phyloP scores from a whole-genome alignment of 2,329 filamentous ascomycete genomes.

The Fusarium globosum region DNA sequence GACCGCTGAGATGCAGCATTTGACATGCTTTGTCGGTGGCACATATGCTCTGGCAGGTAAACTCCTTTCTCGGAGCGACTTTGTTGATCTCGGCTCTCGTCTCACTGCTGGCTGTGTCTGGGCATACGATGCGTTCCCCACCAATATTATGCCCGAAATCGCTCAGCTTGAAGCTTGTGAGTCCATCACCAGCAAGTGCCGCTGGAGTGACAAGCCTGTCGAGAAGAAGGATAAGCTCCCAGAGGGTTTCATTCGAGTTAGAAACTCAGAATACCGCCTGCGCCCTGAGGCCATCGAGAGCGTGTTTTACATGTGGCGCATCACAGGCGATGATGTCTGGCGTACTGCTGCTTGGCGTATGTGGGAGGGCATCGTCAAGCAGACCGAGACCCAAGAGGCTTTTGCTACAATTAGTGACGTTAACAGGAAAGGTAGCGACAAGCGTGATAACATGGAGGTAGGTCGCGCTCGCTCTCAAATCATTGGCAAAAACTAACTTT shows the following conservation, averaged over 20 bases:
- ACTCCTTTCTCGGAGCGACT: conserved; percentile 63
- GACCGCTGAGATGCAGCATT: conserved; percentile 62
- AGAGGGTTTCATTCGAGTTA: conserved; percentile 68
- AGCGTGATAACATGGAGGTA: conserved; percentile 72
- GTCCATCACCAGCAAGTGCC: conserved; percentile 50
- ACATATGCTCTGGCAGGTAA: conserved; percentile 75
- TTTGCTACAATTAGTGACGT: conserved; percentile 57
- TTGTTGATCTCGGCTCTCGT: conserved; percentile 59
- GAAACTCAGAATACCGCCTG: conserved; percentile 57
- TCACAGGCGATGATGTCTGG: conserved; percentile 59
- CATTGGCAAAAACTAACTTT: conserved; percentile 21
- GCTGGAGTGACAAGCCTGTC: conserved; percentile 46
- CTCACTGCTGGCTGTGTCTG: conserved; percentile 66
- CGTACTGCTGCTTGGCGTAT: conserved; percentile 60
- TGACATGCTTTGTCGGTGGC: conserved; percentile 77
- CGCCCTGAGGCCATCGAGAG: conserved; percentile 65
- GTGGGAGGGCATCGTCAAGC: conserved; percentile 56
- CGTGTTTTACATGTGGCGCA: conserved; percentile 63
- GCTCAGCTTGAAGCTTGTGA: conserved; percentile 53
- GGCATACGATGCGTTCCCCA: conserved; percentile 62
- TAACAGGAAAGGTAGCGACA: conserved; percentile 44
- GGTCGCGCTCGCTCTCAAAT: conserved; percentile 34
- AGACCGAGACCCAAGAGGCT: conserved; percentile 57
- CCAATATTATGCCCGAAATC: conserved; percentile 66
- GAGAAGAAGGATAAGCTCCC: conserved; percentile 48